Percentiles rank a stretch among this genome's conserved stretches.
Conservation (phyloP, 2,329 filamentous ascomycete genomes). For the Aureobasidium namibiae region DNA sequence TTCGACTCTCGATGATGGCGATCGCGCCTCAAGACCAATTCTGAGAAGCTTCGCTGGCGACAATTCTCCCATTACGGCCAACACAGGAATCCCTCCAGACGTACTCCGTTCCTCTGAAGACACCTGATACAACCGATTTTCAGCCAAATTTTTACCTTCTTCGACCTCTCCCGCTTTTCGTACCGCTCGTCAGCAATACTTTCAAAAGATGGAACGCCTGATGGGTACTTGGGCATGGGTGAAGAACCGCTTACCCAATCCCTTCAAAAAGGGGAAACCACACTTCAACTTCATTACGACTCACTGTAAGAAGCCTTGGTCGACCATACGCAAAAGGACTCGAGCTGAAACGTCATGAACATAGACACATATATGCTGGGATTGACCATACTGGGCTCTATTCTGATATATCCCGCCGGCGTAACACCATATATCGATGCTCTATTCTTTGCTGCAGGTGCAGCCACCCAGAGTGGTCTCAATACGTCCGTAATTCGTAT, state of each 20-base stretch:
- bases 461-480: slow-evolving; percentile 84
- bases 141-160: not conserved
- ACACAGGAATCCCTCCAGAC: not conserved
- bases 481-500: slow-evolving; percentile 52
- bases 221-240: slow-evolving; percentile 18
- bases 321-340: not conserved
- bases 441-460: slow-evolving; percentile 76
- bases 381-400: slow-evolving; percentile 63
- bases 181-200: not conserved
- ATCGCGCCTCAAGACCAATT: not conserved
- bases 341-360: not conserved
- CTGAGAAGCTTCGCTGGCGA: slow-evolving; percentile 6
- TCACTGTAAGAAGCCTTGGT: slow-evolving; percentile 58
- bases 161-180: not conserved
- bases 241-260: slow-evolving; percentile 15
- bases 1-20: slow-evolving; percentile 5
- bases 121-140: too few species aligned
- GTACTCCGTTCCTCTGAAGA: not conserved
- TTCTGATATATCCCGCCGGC: slow-evolving; percentile 63
- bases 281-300: slow-evolving; percentile 74
- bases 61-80: not conserved
- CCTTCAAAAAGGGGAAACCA: slow-evolving; percentile 35
- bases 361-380: slow-evolving; percentile 73
- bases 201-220: slow-evolving; percentile 15
- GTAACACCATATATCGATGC: slow-evolving; percentile 74